Evolutionary conservation across 176 grass and related monocot species (phyloP), one percentile per base, ranked within the genome.

Genomic region (Bothriochloa decipiens): DNA sequence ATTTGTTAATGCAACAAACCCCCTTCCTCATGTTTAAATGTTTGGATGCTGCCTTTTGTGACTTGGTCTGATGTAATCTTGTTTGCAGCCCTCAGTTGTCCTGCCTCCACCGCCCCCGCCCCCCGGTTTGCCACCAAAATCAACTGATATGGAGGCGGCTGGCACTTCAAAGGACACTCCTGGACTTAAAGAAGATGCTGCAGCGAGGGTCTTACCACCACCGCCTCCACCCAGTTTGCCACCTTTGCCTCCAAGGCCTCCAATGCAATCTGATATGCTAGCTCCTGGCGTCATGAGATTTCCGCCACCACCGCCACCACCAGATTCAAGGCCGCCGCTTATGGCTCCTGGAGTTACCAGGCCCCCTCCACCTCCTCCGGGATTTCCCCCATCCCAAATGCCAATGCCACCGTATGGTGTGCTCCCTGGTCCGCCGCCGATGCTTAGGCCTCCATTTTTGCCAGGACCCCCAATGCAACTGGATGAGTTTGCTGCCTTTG

Each of bases 61-160:
- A 77, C 58, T 88, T 85, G 13, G 11, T 81, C 74, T 79, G 72
- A 87, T 52, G 70, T 50, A 68, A 79, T 47, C 32, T 88, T 74
- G 0, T 71, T 89, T 89, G 81, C 84, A 99, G 93, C 66, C 52
- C 20, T 82, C 53, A 46, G 55, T 53, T 80, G 49, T 85, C 28
- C 91, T 83, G 72, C 96, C 81, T 89, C 93, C 93, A 84, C 91
- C 93, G 32, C 93, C 91, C 14, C 93, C 82, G 3, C 92, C 92
- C 2, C 92, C 93, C 37, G 88, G 93, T 27, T 80, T 90, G 80
- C 81, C 78, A 85, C 86, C 75, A 68, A 91, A 91, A 75, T 86
- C 86, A 77, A 85, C 61, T 92, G 86, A 81, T 67, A 20, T 75
- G 42, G 86, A 90, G 39, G 7, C 83, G 37, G 70, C 83, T 80